phyloP scores from a whole-genome alignment of 805 yeast species.

The Myxozyma neglecta region DNA sequence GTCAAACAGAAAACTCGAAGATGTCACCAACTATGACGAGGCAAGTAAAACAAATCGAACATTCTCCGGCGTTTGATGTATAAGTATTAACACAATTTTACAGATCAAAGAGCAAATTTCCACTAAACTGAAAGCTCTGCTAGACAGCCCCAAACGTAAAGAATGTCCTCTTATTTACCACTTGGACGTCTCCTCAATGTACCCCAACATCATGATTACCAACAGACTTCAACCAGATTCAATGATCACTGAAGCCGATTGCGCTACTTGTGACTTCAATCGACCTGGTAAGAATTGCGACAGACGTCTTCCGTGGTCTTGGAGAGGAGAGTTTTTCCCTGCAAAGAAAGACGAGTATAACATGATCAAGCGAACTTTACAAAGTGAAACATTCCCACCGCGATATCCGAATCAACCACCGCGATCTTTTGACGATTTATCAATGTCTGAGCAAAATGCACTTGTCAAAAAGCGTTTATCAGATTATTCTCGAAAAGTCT shows the following conservation, averaged over 20 bases:
- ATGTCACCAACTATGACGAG: conserved; percentile 78
- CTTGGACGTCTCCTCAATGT: conserved; percentile 99
- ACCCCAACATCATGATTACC: conserved; percentile 97
- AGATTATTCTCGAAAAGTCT: conserved; percentile 82
- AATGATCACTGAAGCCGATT: conserved; percentile 89
- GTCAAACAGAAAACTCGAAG: conserved; percentile 66
- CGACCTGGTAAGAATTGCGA: conserved; percentile 94
- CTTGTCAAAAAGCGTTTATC: conserved; percentile 73
- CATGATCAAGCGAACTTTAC: conserved; percentile 81
- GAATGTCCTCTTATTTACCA: conserved; percentile 91
- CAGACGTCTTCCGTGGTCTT: conserved; percentile 88
- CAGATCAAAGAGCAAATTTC: conserved; percentile 50
- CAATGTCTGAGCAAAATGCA: conserved; percentile 73
- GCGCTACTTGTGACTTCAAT: conserved; percentile 97
- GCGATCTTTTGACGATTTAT: conserved; percentile 70
- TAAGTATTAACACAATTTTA: neutral
- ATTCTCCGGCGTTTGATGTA: neutral
- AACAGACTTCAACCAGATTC: conserved; percentile 97
- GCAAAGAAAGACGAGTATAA: conserved; percentile 87
- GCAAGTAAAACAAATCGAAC: conserved; percentile 39
- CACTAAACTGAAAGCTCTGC: conserved; percentile 56
- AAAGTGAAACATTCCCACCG: conserved; percentile 73
- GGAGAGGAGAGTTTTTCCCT: conserved; percentile 97
- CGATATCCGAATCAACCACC: conserved; percentile 56
- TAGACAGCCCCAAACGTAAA: conserved; percentile 58